Base-by-base conservation (phyloP, 768 basidiomycete genomes). In the Gyrodon lividus region DNA sequence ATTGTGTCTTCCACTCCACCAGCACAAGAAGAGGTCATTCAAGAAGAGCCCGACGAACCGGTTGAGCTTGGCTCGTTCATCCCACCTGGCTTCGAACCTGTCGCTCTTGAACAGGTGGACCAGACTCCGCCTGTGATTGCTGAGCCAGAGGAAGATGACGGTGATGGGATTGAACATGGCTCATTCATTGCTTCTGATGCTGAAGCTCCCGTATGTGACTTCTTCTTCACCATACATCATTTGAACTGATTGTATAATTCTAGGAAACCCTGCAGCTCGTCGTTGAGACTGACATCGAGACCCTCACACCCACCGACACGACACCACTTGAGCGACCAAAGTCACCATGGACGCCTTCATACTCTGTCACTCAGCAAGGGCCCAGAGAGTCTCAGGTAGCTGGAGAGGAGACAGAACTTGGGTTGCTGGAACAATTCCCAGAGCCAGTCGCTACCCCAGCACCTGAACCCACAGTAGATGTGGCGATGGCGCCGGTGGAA, bases 271-370 rank as follows among this genome's bases (percentile, higher is more conserved):
- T 49, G 14, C 12, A 26, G 14, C 40, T 41, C 40, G 14, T 41
- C 4, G 20, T 41, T n/a, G n/a, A n/a, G 40, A 41, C 40, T 22
- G 20, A 41, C 12, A 2, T 41, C 10, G 20, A 41, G 12, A 6
- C 10, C 13, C 40, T 41, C 40, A 41, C 40, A 14, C 40, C 40
- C 9, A 20, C 40, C 20, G 40, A 41, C 23, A 43, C 50, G 19
- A 28, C 48, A 5, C 65, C 70, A 19, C 45, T 71, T 13, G 77
- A 77, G 43, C 67, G 74, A 33, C 76, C 77, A 19, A 77, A 77
- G 55, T 78, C 77, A 14, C 77, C 78, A 24, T 80, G 75, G 76
- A 75, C 73, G 13, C 74, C 78, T 6, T 79, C 80, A 2, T 82
- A 79, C 71, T 75, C 74, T 51, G 79, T 81, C 20, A 77, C 70